These are phyloP conservation scores for Wickerhamiella dianesei DNA, from an alignment of 805 yeast genomes.

Conservation along the genomic window DNA sequence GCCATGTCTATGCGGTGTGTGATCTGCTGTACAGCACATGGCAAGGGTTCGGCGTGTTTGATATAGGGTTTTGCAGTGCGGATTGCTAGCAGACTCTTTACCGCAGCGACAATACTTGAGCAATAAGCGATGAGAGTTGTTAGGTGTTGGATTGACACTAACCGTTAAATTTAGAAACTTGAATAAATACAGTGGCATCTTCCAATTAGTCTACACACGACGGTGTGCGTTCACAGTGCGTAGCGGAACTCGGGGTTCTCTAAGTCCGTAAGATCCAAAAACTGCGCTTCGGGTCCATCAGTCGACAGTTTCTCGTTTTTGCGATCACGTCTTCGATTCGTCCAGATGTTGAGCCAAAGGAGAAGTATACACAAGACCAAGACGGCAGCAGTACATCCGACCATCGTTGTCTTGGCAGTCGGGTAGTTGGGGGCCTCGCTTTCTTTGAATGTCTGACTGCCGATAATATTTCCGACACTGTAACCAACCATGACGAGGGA, in stretches of 20 bases:
- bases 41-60: too few relatives aligned
- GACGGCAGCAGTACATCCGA: constrained; percentile 35
- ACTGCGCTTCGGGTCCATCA: constrained; percentile 28
- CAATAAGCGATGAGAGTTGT: too few relatives aligned
- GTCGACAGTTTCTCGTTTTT: constrained; percentile 12
- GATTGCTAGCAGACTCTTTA: too few relatives aligned
- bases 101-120: too few relatives aligned
- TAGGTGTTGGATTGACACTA: too few relatives aligned
- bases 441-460: constrained; percentile 55
- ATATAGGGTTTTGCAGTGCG: too few relatives aligned
- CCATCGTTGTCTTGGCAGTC: constrained; percentile 46
- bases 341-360: constrained; percentile 23
- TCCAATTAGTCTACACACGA: background rate
- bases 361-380: constrained; percentile 24
- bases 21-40: too few relatives aligned
- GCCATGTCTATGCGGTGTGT: too few relatives aligned
- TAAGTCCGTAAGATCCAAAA: constrained; percentile 38
- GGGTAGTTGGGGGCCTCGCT: constrained; percentile 43
- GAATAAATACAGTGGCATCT: background rate
- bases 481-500: constrained; percentile 50
- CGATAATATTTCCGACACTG: constrained; percentile 57
- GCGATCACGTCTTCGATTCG: constrained; percentile 24
- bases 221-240: constrained; percentile 16
- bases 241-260: constrained; percentile 44
- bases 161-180: background rate